Evolutionary conservation across 805 yeast genomes (phyloP), one percentile per base, ranked within the genome.

Genomic region (Zygoascus tannicola): DNA sequence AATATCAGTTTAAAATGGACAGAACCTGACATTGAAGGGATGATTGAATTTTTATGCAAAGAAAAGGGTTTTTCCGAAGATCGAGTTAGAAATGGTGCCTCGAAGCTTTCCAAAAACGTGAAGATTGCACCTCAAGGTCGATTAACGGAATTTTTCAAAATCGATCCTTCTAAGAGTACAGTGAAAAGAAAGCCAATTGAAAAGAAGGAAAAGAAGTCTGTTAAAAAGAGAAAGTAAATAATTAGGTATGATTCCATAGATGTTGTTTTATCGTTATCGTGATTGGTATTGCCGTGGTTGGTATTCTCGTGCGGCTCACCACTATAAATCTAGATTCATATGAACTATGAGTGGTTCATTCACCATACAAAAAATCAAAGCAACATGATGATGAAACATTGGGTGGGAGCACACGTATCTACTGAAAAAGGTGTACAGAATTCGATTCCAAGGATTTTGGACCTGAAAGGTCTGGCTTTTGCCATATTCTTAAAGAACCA

Each of bases 11-110:
- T 92, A 55, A 86, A 87, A 60, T 92, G 97, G 97, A 64, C 60
- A 2, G 88, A 82, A 47, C 98, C 98, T 1, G 83, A 92, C 56
- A 75, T 81, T 36, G 90, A 84, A 5, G 96, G 85, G 1, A 69
- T 92, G 43, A 70, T 88, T 16, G 77, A 86, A 35, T 90, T 75
- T 54, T 75, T 92, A 80, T 94, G 86, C 28, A 75, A 71, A 41
- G 82, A 86, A 47, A 88, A 90, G 59, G 95, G 95, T 0, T 92
- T 92, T 63, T 82, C 80, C 50, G 98, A 92, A 58, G 97, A 90
- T 41, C 74, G 98, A 59, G 85, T 92, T 15, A 77, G 80, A 53
- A 74, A 81, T 46, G 98, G 97, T 32, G 88, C 88, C 4, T 85
- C 78, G 34, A 81, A 90, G 62, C 71, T 92, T 54, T 75, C 77